phyloP scores from a whole-genome alignment of 257 asterid genomes.

The Solanum raphanifolium region DNA sequence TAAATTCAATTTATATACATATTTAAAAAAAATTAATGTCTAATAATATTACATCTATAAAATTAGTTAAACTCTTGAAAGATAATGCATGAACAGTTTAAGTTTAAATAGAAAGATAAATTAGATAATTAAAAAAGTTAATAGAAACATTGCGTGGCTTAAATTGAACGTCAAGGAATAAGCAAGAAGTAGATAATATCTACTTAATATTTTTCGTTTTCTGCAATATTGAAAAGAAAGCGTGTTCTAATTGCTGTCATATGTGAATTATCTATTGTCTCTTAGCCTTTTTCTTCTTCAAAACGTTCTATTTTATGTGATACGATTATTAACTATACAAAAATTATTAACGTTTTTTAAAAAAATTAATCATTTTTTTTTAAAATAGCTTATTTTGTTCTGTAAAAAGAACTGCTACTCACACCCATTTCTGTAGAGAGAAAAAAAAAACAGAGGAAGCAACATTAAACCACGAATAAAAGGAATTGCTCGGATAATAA shows the following conservation, averaged over 20 bases:
- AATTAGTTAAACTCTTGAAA: too few relatives aligned
- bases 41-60: too few relatives aligned
- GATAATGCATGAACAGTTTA: background rate
- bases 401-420: background rate
- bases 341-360: background rate
- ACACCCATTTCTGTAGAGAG: background rate
- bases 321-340: background rate
- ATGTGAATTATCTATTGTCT: background rate
- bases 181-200: background rate
- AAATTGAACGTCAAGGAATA: background rate
- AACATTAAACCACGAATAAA: background rate
- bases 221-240: background rate
- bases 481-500: background rate
- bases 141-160: conserved; percentile 9
- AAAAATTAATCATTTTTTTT: too few relatives aligned
- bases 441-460: background rate
- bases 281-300: background rate
- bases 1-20: too few relatives aligned
- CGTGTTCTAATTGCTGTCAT: background rate
- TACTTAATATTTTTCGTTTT: background rate
- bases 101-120: background rate
- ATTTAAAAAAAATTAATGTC: too few relatives aligned
- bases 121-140: background rate
- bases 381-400: background rate
- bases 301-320: background rate